Evolutionary conservation across 2,329 filamentous ascomycete species (phyloP).

Genomic region (Cytospora mali): DNA sequence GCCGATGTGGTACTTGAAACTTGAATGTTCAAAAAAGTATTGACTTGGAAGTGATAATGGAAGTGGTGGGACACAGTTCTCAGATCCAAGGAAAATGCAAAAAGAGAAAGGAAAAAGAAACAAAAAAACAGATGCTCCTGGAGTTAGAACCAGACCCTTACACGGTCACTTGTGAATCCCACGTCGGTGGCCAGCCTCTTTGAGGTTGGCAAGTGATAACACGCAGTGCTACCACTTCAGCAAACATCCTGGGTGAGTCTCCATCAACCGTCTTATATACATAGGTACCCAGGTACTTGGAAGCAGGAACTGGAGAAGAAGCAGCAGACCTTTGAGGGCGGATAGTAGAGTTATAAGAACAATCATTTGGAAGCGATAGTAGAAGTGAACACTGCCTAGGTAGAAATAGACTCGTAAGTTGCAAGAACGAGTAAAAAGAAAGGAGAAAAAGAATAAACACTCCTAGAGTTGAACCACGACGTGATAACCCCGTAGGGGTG

Average conservation of each 20-base stretch:
- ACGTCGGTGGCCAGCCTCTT: background rate
- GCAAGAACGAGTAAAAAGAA: background rate
- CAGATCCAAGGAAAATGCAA: background rate
- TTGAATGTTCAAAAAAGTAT: no score
- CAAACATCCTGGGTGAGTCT: background rate
- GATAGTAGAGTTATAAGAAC: background rate
- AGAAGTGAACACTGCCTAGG: no score
- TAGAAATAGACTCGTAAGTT: no score
- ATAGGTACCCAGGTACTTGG: background rate
- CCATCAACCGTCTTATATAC: background rate
- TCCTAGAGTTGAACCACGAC: background rate
- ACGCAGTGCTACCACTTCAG: background rate
- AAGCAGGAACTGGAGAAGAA: background rate
- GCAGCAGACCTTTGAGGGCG: no score
- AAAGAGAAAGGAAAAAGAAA: background rate
- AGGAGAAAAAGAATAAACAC: background rate
- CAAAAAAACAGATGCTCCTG: background rate
- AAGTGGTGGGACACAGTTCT: background rate
- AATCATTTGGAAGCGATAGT: no score
- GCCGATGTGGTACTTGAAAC: no score
- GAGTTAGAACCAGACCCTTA: background rate
- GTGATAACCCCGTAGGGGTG: background rate
- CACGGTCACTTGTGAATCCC: background rate
- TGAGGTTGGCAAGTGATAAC: background rate
- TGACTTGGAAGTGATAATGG: background rate